phyloP scores from a whole-genome alignment of 768 basidiomycete species.

The Suillus cothurnatus region DNA sequence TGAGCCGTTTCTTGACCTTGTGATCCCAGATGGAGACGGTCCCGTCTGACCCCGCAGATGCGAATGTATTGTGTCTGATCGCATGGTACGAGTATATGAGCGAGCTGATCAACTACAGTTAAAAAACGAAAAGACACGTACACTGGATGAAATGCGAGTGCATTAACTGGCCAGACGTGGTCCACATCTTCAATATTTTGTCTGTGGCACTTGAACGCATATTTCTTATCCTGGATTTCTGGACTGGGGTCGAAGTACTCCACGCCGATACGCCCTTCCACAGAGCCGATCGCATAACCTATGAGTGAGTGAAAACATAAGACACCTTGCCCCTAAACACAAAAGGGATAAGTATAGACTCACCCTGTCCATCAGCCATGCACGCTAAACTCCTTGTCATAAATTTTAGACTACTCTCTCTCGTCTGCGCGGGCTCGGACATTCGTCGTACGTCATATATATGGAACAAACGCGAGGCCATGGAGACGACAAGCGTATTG shows the following conservation, averaged over 20 bases:
- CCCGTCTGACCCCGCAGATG: constrained; percentile 92
- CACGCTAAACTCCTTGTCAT: constrained; percentile 91
- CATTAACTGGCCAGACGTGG: constrained; percentile 96
- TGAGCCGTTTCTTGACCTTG: constrained; percentile 91
- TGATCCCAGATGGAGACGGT: constrained; percentile 98
- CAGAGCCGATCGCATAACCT: constrained; percentile 93
- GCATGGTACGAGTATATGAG: not conserved
- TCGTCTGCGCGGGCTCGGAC: constrained; percentile 68
- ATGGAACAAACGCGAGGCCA: constrained; percentile 88
- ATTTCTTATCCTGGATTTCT: constrained; percentile 70
- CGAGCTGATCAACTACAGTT: not conserved
- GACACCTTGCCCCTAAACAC: not conserved
- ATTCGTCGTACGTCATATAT: constrained; percentile 88
- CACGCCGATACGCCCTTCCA: constrained; percentile 95
- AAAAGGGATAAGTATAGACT: constrained; percentile 15
- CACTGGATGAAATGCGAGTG: constrained; percentile 91
- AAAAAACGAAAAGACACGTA: constrained; percentile 37
- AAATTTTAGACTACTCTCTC: constrained; percentile 94
- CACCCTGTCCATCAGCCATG: constrained; percentile 92
- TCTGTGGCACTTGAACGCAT: constrained; percentile 96
- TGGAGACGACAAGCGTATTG: constrained; percentile 84
- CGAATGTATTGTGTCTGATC: constrained; percentile 86
- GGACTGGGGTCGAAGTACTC: constrained; percentile 92
- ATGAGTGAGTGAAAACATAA: constrained; percentile 8
- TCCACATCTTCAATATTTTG: constrained; percentile 89